Evolutionary conservation across 768 basidiomycete genomes (phyloP), one percentile per base, ranked within the genome.

Genomic region (Sporobolomyces phaffii): DNA sequence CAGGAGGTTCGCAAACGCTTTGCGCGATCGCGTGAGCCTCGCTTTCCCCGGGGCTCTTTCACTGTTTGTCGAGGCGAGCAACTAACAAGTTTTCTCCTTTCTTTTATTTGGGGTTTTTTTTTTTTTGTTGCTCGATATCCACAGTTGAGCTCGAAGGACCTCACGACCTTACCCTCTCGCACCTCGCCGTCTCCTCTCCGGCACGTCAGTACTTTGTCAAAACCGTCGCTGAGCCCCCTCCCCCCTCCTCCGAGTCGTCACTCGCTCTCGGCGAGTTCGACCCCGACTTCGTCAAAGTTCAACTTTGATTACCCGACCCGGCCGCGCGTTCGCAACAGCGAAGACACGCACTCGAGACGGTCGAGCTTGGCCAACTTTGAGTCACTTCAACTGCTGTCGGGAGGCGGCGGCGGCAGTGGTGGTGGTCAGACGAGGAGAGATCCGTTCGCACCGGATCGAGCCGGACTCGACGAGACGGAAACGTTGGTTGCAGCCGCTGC

Each of bases 111-210:
- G n/a, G n/a, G n/a, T n/a, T n/a, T n/a, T n/a, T n/a, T n/a, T n/a
- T n/a, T n/a, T n/a, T n/a, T n/a, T n/a, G n/a, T n/a, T n/a, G n/a
- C n/a, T n/a, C n/a, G n/a, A n/a, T n/a, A n/a, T 56, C 41, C n/a
- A 38, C 20, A 58, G 56, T n/a, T 58, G 56, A 58, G 56, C 31
- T 45, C 56, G 43, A 31, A 33, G 22, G 41, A 58, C 43, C 9
- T 58, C 3, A 45, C 29, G 20, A 2, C 54, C 13, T 14, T 28
- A 11, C 14, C 56, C 24, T 29, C 41, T 45, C 41, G 43, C 22
- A 3, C 56, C 11, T 29, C 29, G 15, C 31, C 56, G 33, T 45
- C 43, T n/a, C 43, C 31, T 33, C 43, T 45, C 18, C 28, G 29
- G 24, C 29, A 28, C 9, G 11, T 33, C 43, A 31, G 28, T 20